Evolutionary conservation across 1,139 yeast species (phyloP), one percentile per base, ranked within the genome.

Genomic region (Candida glucosophila): DNA sequence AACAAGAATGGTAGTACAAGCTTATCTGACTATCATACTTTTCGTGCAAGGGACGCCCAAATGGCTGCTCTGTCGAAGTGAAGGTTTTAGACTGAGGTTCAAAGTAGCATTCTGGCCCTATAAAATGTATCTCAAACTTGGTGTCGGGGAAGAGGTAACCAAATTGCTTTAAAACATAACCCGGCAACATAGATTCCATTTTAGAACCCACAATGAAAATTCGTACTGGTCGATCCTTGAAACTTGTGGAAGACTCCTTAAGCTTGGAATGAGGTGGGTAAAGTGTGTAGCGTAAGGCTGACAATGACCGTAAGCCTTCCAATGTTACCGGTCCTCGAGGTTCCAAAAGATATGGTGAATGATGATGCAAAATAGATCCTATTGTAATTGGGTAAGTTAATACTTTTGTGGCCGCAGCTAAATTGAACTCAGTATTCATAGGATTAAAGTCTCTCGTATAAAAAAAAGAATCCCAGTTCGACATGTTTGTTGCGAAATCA

Each of bases 391-490:
- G 98, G 52, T 86, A 90, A 25, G 94, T 81, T 47, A 90, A 68
- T 67, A 90, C 82, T 52, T 92, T 90, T 15, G 97, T 85, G 19
- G 88, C 90, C 2, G 94, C 94, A 0, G 98, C 97, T 47, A 88
- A 62, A 53, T 88, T 93, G 58, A 83, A 90, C 51, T 88, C 96
- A 8, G 95, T 82, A 52, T 90, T 95, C 97, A 90, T 88, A 5
- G 97, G 88, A 43, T 76, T 78, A 51, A 85, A 90, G 43, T 81
- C 83, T 51, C 98, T 70, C 1, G 98, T 90, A 54, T 90, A 90
- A 49, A 90, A 79, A 44, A 74, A 90, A 12, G 93, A 66, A 52
- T 90, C 97, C 98, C 98, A 90, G 50, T 72, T 77, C 28, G 77
- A 62, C 52, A 88, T 72, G 51, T 83, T 88, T 33, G 86, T 76